phyloP scores from a whole-genome alignment of 257 asterid genomes.

The Solanum paucissectum region DNA sequence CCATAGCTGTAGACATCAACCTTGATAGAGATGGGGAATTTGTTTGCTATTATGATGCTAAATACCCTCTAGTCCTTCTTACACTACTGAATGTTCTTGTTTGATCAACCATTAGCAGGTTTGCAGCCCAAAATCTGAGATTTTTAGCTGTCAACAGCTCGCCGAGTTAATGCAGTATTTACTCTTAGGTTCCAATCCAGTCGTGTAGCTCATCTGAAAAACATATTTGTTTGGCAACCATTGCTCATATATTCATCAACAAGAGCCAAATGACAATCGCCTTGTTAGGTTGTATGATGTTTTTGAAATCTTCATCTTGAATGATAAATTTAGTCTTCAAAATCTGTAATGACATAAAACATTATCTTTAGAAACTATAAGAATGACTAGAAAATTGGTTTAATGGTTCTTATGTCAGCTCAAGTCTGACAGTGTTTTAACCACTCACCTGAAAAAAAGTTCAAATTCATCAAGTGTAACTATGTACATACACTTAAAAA shows the following conservation, averaged over 20 bases:
- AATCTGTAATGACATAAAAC: no score
- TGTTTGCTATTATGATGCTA: slow-evolving; percentile 15
- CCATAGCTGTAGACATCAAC: slow-evolving; percentile 15
- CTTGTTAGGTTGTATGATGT: no score
- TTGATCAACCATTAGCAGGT: slow-evolving; percentile 15
- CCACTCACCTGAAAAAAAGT: no score
- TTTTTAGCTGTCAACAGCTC: slow-evolving; percentile 3
- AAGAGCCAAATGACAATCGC: neutral
- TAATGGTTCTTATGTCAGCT: no score
- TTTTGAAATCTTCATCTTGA: no score
- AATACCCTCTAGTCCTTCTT: slow-evolving; percentile 12
- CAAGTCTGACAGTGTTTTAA: no score
- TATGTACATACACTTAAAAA: no score
- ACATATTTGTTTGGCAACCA: slow-evolving; percentile 6
- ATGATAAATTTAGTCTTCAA: no score
- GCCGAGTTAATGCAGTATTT: slow-evolving; percentile 2
- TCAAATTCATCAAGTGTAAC: no score
- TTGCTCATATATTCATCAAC: slow-evolving; percentile 17
- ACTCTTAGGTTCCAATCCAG: slow-evolving; percentile 2
- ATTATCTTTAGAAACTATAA: no score
- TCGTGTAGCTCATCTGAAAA: neutral
- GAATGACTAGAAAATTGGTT: no score
- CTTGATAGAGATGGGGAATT: slow-evolving; percentile 7
- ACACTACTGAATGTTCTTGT: slow-evolving; percentile 9
- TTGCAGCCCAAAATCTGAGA: slow-evolving; percentile 12